These are phyloP conservation scores for Boletus semigastroideus DNA, from an alignment of 1,284 basidiomycete genomes.

Conservation along the genomic window DNA sequence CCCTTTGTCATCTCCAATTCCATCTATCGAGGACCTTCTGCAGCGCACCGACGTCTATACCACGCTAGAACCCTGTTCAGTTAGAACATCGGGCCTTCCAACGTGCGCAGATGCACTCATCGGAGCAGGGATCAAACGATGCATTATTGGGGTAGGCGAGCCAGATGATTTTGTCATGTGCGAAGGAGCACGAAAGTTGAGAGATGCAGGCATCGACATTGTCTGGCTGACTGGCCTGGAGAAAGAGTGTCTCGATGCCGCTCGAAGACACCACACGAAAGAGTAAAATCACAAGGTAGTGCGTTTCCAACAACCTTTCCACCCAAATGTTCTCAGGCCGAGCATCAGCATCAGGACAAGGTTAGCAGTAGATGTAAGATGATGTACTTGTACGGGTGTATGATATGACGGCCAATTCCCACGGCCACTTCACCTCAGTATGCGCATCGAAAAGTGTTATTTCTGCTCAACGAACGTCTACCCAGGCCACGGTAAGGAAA, in stretches of 20 bases:
- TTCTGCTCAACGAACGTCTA: slow-evolving; percentile 95
- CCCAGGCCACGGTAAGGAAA: slow-evolving; percentile 80
- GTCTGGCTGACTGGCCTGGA: slow-evolving; percentile 72
- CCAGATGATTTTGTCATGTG: slow-evolving; percentile 96
- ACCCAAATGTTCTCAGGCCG: slow-evolving; percentile 1
- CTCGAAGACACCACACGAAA: slow-evolving; percentile 50
- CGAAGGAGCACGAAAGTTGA: slow-evolving; percentile 79
- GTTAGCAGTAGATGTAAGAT: no score
- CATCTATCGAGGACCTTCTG: slow-evolving; percentile 49
- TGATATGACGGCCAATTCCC: slow-evolving; percentile 39
- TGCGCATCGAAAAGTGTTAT: slow-evolving; percentile 90
- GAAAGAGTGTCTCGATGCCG: slow-evolving; percentile 73
- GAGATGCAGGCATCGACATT: slow-evolving; percentile 75
- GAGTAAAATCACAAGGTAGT: slow-evolving; percentile 8
- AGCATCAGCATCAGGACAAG: no score
- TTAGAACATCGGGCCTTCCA: slow-evolving; percentile 83
- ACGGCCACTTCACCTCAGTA: slow-evolving; percentile 32
- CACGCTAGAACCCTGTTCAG: slow-evolving; percentile 96
- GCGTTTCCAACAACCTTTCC: not conserved
- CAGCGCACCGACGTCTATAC: slow-evolving; percentile 79
- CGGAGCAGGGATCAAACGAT: slow-evolving; percentile 65
- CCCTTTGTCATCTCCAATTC: slow-evolving; percentile 32
- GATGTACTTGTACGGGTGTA: no score
- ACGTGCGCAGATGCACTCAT: slow-evolving; percentile 90
- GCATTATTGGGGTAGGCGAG: slow-evolving; percentile 90